Conservation (phyloP, 2,329 filamentous ascomycete genomes). For the Hymenoscyphus linearis region DNA sequence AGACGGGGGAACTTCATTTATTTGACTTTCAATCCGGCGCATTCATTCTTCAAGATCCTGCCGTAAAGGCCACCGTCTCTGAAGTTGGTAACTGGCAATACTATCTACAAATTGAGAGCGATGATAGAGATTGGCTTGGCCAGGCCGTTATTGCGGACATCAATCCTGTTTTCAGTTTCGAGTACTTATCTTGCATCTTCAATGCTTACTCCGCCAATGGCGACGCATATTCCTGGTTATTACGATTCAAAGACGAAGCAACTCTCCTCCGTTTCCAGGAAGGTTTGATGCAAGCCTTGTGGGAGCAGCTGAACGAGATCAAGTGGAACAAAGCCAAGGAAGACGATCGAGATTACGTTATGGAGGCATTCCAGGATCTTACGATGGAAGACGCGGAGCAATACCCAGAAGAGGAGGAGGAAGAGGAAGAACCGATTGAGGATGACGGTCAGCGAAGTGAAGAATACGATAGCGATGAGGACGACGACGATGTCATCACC, state of each 20-base stretch:
- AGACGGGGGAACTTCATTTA: slow-evolving; percentile 81
- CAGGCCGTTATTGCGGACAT: slow-evolving; percentile 83
- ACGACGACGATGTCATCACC: slow-evolving; percentile 69
- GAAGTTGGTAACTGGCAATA: slow-evolving; percentile 85
- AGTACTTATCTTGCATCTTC: slow-evolving; percentile 98
- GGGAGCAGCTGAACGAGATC: slow-evolving; percentile 90
- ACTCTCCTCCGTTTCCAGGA: slow-evolving; percentile 85
- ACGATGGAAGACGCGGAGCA: slow-evolving; percentile 73
- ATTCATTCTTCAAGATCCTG: slow-evolving; percentile 73
- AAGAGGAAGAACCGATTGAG: slow-evolving; percentile 53
- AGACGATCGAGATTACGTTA: slow-evolving; percentile 85
- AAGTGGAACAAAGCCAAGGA: slow-evolving; percentile 95
- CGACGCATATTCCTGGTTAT: slow-evolving; percentile 88
- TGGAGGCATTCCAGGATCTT: slow-evolving; percentile 92
- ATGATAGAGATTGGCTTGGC: slow-evolving; percentile 77
- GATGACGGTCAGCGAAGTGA: slow-evolving; percentile 65
- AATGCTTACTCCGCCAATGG: slow-evolving; percentile 90
- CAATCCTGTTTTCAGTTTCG: slow-evolving; percentile 98
- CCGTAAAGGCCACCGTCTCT: slow-evolving; percentile 71
- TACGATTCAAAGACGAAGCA: slow-evolving; percentile 81
- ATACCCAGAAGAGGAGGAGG: slow-evolving; percentile 48
- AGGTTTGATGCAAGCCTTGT: slow-evolving; percentile 89
- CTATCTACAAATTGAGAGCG: slow-evolving; percentile 80
- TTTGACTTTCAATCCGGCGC: slow-evolving; percentile 86
- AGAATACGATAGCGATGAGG: slow-evolving; percentile 69